Conservation (phyloP, 192 early-diverging fungal genomes). For the Podila verticillata region DNA sequence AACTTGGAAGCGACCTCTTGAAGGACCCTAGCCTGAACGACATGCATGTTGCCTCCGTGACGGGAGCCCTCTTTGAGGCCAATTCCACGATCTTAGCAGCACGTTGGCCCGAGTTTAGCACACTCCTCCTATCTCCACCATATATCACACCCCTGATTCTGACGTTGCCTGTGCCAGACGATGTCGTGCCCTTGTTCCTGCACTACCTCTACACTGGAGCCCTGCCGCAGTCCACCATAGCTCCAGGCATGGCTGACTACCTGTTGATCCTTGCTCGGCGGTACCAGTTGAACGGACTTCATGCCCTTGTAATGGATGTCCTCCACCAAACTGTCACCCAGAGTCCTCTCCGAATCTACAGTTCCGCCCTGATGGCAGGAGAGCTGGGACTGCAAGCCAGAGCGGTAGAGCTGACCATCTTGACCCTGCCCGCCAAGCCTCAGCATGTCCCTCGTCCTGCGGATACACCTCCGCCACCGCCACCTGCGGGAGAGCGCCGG, state of each 20-base stretch:
- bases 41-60: conserved; percentile 28
- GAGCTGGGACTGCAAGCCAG: conserved; percentile 48
- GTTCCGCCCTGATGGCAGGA: conserved; percentile 34
- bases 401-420: conserved; percentile 40
- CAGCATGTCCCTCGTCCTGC: background rate
- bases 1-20: conserved; percentile 34
- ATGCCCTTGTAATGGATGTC: conserved; percentile 28
- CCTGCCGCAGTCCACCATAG: conserved; percentile 6
- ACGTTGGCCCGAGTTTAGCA: conserved; percentile 40
- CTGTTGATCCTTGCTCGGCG: conserved; percentile 35
- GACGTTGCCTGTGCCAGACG: conserved; percentile 37
- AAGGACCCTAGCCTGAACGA: conserved; percentile 28
- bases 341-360: conserved; percentile 33
- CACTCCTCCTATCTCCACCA: conserved; percentile 36
- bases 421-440: conserved; percentile 1
- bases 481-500: background rate
- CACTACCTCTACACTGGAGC: conserved; percentile 48
- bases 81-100: conserved; percentile 42
- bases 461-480: conserved; percentile 4
- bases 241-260: conserved; percentile 32
- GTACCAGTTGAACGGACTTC: conserved; percentile 43
- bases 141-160: conserved; percentile 45
- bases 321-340: conserved; percentile 24
- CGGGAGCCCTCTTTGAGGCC: conserved; percentile 37
- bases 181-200: conserved; percentile 32